Evolutionary conservation across 257 asterid species (phyloP).

Genomic region (Capsicum chinense): DNA sequence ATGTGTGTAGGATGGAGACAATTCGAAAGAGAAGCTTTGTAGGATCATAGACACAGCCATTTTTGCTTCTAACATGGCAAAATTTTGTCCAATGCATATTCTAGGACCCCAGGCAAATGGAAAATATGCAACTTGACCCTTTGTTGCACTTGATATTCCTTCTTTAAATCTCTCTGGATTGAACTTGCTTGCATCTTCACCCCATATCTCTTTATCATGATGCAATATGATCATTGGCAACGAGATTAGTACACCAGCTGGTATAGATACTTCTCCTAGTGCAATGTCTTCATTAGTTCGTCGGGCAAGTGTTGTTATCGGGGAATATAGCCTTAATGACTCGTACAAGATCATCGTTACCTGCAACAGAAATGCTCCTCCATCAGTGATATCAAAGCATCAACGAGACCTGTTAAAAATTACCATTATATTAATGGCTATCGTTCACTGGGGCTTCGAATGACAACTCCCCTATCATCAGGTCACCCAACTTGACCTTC

Average conservation of each 20-base stretch:
- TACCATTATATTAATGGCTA: too few species aligned
- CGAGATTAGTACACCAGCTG: slow-evolving; percentile 30
- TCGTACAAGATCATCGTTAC: slow-evolving; percentile 38
- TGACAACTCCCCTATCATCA: too few species aligned
- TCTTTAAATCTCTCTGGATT: slow-evolving; percentile 42
- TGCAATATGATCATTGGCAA: slow-evolving; percentile 41
- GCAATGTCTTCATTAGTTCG: slow-evolving; percentile 27
- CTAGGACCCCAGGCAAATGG: slow-evolving; percentile 52
- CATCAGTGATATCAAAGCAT: not conserved
- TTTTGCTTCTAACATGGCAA: slow-evolving; percentile 44
- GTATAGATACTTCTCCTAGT: slow-evolving; percentile 38
- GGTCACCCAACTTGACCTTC: too few species aligned
- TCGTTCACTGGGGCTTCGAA: too few species aligned
- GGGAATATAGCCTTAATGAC: slow-evolving; percentile 52
- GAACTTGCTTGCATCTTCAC: slow-evolving; percentile 45
- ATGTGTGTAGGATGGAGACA: slow-evolving; percentile 46
- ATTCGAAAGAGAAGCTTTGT: slow-evolving; percentile 40
- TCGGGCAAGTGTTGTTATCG: slow-evolving; percentile 24
- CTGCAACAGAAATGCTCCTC: slow-evolving; percentile 17
- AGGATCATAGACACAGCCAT: slow-evolving; percentile 44
- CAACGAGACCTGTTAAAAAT: not conserved
- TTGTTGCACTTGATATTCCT: slow-evolving; percentile 36
- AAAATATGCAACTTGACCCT: slow-evolving; percentile 36
- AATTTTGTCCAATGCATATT: slow-evolving; percentile 47
- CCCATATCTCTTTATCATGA: slow-evolving; percentile 43